Evolutionary conservation across 805 yeast species (phyloP).

Genomic region (Cyberlindnera xylosilytica): DNA sequence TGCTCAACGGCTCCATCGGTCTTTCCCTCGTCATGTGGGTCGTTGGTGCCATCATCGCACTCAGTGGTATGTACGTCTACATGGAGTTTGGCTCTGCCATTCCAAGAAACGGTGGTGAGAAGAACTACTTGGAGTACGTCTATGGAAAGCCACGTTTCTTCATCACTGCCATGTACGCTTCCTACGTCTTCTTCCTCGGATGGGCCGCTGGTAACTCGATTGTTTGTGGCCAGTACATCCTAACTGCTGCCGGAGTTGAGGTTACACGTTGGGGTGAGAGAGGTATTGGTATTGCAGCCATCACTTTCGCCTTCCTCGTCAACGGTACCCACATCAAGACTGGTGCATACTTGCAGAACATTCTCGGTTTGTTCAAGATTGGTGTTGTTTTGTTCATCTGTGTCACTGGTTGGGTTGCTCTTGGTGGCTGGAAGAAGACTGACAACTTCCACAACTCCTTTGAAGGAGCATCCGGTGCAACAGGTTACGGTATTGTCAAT

Average conservation of each 20-base stretch:
- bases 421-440: constrained; percentile 67
- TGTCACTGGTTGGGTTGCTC: constrained; percentile 79
- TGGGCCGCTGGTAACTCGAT: constrained; percentile 87
- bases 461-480: constrained; percentile 46
- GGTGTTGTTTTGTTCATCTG: constrained; percentile 67
- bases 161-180: constrained; percentile 61
- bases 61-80: constrained; percentile 62
- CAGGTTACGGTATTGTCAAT: constrained; percentile 68
- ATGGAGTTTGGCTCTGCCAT: constrained; percentile 79
- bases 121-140: constrained; percentile 72
- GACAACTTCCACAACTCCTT: constrained; percentile 61
- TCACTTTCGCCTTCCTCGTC: constrained; percentile 65
- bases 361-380: constrained; percentile 70
- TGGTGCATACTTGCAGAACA: constrained; percentile 63
- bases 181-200: constrained; percentile 71
- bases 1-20: constrained; percentile 67
- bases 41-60: constrained; percentile 68
- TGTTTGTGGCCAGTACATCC: constrained; percentile 73
- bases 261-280: constrained; percentile 74
- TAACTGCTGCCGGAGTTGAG: constrained; percentile 68
- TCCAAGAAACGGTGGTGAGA: constrained; percentile 84
- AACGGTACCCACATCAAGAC: constrained; percentile 59
- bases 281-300: constrained; percentile 71
- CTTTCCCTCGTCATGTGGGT: constrained; percentile 69
- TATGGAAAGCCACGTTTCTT: constrained; percentile 67